These are phyloP conservation scores for Halophytophthora batemanensis DNA, from an alignment of 352 stramenopile genomes.

Conservation along the genomic window DNA sequence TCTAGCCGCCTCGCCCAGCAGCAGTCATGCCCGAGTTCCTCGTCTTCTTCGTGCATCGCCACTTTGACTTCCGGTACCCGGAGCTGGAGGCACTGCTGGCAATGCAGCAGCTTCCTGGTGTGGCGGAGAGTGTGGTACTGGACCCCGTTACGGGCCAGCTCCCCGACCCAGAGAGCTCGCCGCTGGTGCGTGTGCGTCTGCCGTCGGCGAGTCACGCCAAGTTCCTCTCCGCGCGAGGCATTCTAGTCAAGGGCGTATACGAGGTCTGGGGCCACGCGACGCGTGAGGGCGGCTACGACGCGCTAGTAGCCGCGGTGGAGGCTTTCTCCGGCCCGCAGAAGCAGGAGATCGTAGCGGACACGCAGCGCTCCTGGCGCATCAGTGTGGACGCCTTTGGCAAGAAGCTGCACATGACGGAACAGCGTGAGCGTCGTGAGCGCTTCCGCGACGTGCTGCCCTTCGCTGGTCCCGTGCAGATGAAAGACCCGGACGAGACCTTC, in stretches of 20 bases:
- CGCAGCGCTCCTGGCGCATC: slow-evolving; percentile 65
- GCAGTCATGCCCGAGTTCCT: slow-evolving; percentile 60
- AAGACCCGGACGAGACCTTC: slow-evolving; percentile 65
- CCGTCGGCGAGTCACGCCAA: slow-evolving; percentile 59
- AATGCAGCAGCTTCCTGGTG: slow-evolving; percentile 44
- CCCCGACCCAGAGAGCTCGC: slow-evolving; percentile 48
- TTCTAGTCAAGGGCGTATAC: slow-evolving; percentile 83
- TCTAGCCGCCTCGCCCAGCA: no score
- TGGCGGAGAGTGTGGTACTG: slow-evolving; percentile 31
- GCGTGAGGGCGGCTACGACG: slow-evolving; percentile 33
- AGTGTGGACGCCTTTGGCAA: slow-evolving; percentile 76
- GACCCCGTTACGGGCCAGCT: slow-evolving; percentile 26
- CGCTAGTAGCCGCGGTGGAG: slow-evolving; percentile 46
- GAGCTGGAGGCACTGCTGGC: slow-evolving; percentile 75
- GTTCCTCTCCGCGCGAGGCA: slow-evolving; percentile 74
- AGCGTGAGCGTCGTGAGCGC: slow-evolving; percentile 40
- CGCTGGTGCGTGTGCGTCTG: slow-evolving; percentile 59
- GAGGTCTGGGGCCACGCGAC: slow-evolving; percentile 61
- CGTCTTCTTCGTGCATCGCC: slow-evolving; percentile 80
- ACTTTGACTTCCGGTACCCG: slow-evolving; percentile 82
- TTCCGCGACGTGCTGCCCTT: slow-evolving; percentile 64
- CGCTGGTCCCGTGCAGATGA: slow-evolving; percentile 67
- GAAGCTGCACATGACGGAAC: slow-evolving; percentile 73
- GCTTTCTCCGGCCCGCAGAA: slow-evolving; percentile 37
- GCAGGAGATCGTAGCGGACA: slow-evolving; percentile 41